phyloP scores from a whole-genome alignment of 2,329 filamentous ascomycete genomes.

The Erysiphe pulchra region DNA sequence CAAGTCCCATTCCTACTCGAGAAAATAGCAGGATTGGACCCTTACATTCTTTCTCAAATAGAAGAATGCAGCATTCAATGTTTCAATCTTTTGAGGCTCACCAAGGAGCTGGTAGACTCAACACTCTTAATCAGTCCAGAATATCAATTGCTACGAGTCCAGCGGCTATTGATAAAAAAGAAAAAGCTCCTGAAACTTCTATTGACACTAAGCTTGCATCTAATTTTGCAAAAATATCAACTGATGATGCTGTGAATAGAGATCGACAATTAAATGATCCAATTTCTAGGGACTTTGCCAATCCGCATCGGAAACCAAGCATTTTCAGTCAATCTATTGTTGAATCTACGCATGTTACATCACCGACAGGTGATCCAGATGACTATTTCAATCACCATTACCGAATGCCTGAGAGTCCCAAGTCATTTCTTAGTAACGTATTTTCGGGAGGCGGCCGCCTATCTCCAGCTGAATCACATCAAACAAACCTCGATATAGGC shows the following conservation, averaged over 20 bases:
- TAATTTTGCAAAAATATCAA: not conserved
- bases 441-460: constrained; percentile 9
- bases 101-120: not conserved
- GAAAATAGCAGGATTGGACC: not conserved
- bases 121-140: not conserved
- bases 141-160: not conserved
- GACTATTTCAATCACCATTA: not conserved
- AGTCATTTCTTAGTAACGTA: constrained; percentile 8
- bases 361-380: not conserved
- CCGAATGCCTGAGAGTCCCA: constrained; percentile 5
- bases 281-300: not conserved
- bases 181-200: not conserved
- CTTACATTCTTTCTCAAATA: too few relatives aligned
- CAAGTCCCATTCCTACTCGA: not conserved
- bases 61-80: not conserved
- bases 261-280: too few relatives aligned
- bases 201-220: not conserved
- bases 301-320: too few relatives aligned
- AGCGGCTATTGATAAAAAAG: too few relatives aligned
- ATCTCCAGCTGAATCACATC: constrained; percentile 17
- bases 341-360: not conserved
- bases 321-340: too few relatives aligned
- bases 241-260: too few relatives aligned
- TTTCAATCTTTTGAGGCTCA: not conserved
- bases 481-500: constrained; percentile 23